Base-by-base conservation (phyloP, 129 eudicot species). In the Flaveria bidentis region DNA sequence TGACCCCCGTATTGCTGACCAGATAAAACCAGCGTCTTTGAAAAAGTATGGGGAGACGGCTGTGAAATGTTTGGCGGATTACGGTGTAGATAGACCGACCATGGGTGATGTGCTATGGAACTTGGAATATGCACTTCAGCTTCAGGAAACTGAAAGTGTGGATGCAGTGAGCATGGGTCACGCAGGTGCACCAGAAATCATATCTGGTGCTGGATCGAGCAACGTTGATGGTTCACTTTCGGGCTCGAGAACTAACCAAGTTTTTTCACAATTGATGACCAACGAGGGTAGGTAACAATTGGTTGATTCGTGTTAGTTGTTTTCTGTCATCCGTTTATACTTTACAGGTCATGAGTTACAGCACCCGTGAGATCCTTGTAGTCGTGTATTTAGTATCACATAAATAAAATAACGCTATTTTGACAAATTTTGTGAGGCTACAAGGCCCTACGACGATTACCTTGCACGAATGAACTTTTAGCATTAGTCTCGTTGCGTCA, bases 21-120 rank as follows among this genome's bases (percentile, higher is more conserved):
- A 88, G 58, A 79, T 91, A 58, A 87, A 85, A 25, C 81, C 83
- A 1, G 42, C 50, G n/a, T 86, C 88, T 22, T 69, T 91, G 83
- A 83, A 85, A 76, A 86, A 79, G 49, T 81, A 80, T 23, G 87
- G 83, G 73, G 96, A 90, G 41, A 87, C 91, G 2, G 96, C 96
- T 4, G 91, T 87, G 77, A 92, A 89, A 82, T 92, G 97, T 84
- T 82, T 92, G 81, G 90, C 89, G 18, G 96, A 92, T 46, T 89
- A 86, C 58, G 93, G 96, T 23, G 91, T 92, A 1, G 97, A 92
- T 76, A 89, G 97, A 74, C 97, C 97, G 3, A 84, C 90, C 2
- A 92, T 92, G 92, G 96, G 96, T 13, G 96, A 92, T 61, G 97
- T 92, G 15, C 70, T 92, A 76, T 92, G 97, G 97, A 92, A 89